Evolutionary conservation across 1,284 basidiomycete species (phyloP).

Genomic region (Cryptococcus wingfieldii): DNA sequence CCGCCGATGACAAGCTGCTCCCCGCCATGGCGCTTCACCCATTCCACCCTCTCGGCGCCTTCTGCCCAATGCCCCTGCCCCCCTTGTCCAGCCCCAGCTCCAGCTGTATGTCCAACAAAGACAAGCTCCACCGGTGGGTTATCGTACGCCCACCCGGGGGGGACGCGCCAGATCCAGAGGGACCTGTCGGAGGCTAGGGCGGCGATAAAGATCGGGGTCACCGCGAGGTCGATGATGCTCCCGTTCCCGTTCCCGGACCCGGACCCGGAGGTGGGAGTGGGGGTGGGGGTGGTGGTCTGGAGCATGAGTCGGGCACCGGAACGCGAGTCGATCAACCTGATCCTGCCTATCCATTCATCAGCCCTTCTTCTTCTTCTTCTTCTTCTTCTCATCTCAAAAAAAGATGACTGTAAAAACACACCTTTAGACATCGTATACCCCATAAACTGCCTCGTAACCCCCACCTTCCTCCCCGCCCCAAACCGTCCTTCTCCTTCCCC

Average conservation of each 20-base stretch:
- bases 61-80: no score
- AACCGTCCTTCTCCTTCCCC: slow-evolving; percentile 1
- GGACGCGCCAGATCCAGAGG: slow-evolving; percentile 31
- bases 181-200: slow-evolving; percentile 26
- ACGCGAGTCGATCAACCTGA: slow-evolving; percentile 33
- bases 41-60: slow-evolving; percentile 27
- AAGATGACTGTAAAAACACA: slow-evolving; percentile 2
- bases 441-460: slow-evolving; percentile 31
- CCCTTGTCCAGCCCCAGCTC: slow-evolving; percentile 14
- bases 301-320: slow-evolving; percentile 34
- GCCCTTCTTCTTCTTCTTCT: background rate
- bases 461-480: slow-evolving; percentile 29
- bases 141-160: slow-evolving; percentile 26
- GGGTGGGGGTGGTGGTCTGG: slow-evolving; percentile 14
- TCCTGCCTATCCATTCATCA: slow-evolving; percentile 21
- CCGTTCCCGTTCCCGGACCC: background rate
- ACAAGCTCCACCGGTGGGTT: slow-evolving; percentile 21
- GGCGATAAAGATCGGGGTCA: slow-evolving; percentile 24
- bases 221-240: slow-evolving; percentile 35
- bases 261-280: background rate
- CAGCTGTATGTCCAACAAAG: background rate
- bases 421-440: slow-evolving; percentile 36
- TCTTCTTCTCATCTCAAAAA: no score
- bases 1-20: slow-evolving; percentile 36
- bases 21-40: slow-evolving; percentile 27